Evolutionary conservation across 139 green algal species (phyloP), one percentile per base, ranked within the genome.

Genomic region (Zygnema cylindricum): DNA sequence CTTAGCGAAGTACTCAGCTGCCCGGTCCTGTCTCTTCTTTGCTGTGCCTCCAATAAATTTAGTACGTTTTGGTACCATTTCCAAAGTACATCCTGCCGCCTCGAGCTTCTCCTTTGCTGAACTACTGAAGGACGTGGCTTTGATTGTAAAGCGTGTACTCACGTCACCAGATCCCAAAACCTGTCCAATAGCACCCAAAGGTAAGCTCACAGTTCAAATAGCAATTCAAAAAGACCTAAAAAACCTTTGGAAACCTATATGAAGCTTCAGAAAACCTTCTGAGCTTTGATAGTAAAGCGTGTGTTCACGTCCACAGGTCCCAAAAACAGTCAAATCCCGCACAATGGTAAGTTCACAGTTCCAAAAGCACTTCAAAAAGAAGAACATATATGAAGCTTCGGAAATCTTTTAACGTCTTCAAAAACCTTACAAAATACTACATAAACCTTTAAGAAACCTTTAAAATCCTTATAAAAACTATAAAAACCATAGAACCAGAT

Each of bases 251-350:
- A 30, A 30, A 30, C 57, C 25, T 30, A 30, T 73, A 73, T 25
- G 57, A 25, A 35, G 57, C 25, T 73, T 35, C 57, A 35, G 30
- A 73, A 30, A 73, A 30, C 25, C 30, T 35, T n/a, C 30, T n/a
- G n/a, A 43, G 98, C 82, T 30, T 90, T 69, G 55, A 92, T 93
- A 2, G 71, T 23, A 30, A 99, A 89, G 43, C 95, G 94, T 49
- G 97, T 97, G 2, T 94, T 92, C 84, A 96, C 97, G 82, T 99
- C 91, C 57, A 99, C 93, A 96, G 98, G 71, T 55, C 38, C 39
- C 2, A 82, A 87, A 35, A 88, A 87, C 38, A 86, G n/a, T 23
- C 2, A 86, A 32, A 91, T 79, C 32, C 1, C 39, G 2, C 21
- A 21, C 21, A 35, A 7, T 16, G 21, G 16, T 7, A 16, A 85